phyloP scores from a whole-genome alignment of 805 yeast species.

The Vanderwaltozyma tropicalis region DNA sequence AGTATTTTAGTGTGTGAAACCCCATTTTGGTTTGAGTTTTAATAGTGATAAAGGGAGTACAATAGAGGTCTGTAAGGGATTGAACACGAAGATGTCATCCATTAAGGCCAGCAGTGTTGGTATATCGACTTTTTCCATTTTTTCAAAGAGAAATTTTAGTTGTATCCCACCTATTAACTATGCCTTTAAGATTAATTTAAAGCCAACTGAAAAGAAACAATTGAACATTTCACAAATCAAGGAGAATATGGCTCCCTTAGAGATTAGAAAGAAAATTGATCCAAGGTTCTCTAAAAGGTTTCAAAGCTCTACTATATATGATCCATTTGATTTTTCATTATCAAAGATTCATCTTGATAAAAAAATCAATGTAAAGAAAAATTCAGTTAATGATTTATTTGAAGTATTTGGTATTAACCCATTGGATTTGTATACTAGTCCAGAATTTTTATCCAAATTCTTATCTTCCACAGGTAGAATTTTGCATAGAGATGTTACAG shows the following conservation, averaged over 20 bases:
- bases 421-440: conserved; percentile 58
- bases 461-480: conserved; percentile 68
- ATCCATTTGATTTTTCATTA: conserved; percentile 71
- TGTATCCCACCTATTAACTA: no score
- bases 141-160: not conserved
- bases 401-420: conserved; percentile 50
- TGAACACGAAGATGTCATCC: no score
- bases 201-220: conserved; percentile 1
- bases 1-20: no score
- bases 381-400: conserved; percentile 29
- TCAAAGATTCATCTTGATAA: conserved; percentile 45
- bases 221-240: not conserved
- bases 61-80: no score
- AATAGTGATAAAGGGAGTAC: no score
- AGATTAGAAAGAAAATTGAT: conserved; percentile 4
- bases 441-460: conserved; percentile 55
- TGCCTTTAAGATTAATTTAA: conserved; percentile 2
- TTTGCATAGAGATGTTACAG: conserved; percentile 59
- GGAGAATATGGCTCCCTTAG: not conserved
- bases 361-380: conserved; percentile 22
- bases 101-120: no score
- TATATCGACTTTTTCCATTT: not conserved
- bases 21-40: no score
- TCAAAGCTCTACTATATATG: conserved; percentile 47
- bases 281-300: conserved; percentile 35